Base-by-base conservation (phyloP, 331 rosid species). In the Pyrus hybrid region DNA sequence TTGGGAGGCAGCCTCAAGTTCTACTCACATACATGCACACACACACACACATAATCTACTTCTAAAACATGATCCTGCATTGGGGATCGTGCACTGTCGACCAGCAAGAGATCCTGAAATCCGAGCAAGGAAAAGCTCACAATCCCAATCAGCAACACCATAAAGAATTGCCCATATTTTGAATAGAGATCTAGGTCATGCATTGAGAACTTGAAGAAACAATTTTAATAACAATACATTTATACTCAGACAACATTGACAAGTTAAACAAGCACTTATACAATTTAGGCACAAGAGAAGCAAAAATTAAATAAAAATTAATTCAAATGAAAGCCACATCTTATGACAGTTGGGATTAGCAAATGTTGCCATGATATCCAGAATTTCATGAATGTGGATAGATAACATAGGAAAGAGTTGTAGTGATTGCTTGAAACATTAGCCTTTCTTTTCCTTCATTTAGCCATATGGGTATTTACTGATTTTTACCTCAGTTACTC, bases 311-410 rank as follows among this genome's bases (percentile, higher is more conserved):
- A 20, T 25, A 26, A 7, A 16, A 16, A 51, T 18, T 60, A 23
- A 25, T 60, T 23, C 65, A 23, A 23, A 60, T 2, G 29, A 60
- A 60, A 60, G 65, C 65, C 37, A 63, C 67, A 26, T 16, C 21
- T 29, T 29, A 63, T 4, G 8, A 28, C 3, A 64, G 69, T 87
- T 93, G 96, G 45, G 91, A 84, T 73, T 73, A 80, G 68, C 96
- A 93, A 84, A 72, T 83, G 67, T 60, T 85, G 92, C 37, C 67
- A 28, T 63, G 21, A 28, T 28, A 63, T 14, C 67, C 67, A 63
- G 10, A 63, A 28, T 63, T 63, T 63, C 67, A 63, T 16, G 37
- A 16, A 63, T 21, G 76, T 22, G 11, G 67, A 56, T 57, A 54
- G 37, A 56, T 13, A 5, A 63, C 8, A 14, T 33, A 32, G 62